Evolutionary conservation across 352 stramenopile species (phyloP).

Genomic region (Phytophthora pluvialis): DNA sequence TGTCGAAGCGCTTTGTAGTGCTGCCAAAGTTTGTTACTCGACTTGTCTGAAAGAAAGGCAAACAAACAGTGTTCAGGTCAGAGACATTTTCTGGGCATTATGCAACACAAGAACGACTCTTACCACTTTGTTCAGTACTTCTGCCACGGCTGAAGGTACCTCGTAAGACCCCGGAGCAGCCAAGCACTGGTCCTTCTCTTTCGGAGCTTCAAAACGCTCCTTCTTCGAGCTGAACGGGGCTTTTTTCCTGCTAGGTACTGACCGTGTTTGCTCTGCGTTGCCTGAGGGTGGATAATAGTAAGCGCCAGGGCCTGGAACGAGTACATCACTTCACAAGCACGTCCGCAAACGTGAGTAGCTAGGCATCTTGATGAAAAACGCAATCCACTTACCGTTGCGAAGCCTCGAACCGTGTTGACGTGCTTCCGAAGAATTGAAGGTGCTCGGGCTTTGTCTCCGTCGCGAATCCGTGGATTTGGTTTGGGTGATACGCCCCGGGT

Average conservation of each 20-base stretch:
- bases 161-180: constrained; percentile 77
- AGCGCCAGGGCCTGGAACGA: constrained; percentile 52
- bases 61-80: neutral
- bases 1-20: constrained; percentile 80
- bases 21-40: constrained; percentile 74
- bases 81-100: neutral
- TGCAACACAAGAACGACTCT: neutral
- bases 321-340: constrained; percentile 32
- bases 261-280: constrained; percentile 34
- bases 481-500: constrained; percentile 64
- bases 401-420: constrained; percentile 65
- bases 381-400: constrained; percentile 35
- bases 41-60: constrained; percentile 48
- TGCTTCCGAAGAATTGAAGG: constrained; percentile 86
- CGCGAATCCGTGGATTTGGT: constrained; percentile 49
- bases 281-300: constrained; percentile 65
- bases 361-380: neutral
- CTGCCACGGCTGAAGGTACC: constrained; percentile 54
- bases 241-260: constrained; percentile 44
- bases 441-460: constrained; percentile 64
- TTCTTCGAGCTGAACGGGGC: constrained; percentile 75
- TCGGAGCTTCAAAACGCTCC: constrained; percentile 61
- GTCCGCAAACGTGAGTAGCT: constrained; percentile 1
- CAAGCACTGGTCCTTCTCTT: constrained; percentile 54
- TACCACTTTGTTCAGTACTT: constrained; percentile 81